Conservation (phyloP, 139 green algal species). For the Desmodesmus armatus region DNA sequence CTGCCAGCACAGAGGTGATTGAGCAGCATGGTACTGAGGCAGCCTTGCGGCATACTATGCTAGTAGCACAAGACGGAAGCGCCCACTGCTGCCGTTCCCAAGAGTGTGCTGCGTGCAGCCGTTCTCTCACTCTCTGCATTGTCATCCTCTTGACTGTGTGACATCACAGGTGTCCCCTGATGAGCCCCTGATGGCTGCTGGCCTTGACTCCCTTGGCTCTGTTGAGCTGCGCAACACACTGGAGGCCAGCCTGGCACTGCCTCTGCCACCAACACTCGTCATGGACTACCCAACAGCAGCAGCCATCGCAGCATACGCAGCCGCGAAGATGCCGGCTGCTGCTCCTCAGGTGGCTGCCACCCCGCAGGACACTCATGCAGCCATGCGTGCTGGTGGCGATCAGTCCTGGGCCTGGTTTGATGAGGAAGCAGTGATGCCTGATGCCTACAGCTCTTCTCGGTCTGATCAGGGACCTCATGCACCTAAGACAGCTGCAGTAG, state of each 20-base stretch:
- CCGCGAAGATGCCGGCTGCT: not conserved
- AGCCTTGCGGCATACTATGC: no score
- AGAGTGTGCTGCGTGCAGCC: no score
- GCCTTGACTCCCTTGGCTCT: conserved; percentile 70
- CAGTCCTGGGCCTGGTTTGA: conserved; percentile 27
- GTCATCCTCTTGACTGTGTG: not conserved
- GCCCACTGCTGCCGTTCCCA: no score
- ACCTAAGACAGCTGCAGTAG: conserved; percentile 6
- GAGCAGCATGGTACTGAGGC: no score
- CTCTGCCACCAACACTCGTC: conserved; percentile 71
- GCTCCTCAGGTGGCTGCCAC: conserved; percentile 37
- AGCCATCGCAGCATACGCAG: conserved; percentile 52
- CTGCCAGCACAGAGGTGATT: no score
- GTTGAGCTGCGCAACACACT: conserved; percentile 73
- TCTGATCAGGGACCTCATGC: no score
- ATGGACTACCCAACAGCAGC: conserved; percentile 79
- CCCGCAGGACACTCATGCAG: conserved; percentile 48
- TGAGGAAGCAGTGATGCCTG: not conserved
- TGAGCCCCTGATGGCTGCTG: conserved; percentile 72
- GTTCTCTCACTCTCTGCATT: no score
- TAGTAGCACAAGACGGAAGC: no score
- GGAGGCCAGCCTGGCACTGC: conserved; percentile 56
- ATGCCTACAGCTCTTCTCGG: not conserved
- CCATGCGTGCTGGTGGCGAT: not conserved
- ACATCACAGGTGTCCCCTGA: conserved; percentile 46